Evolutionary conservation across 176 grass and related monocot genomes (phyloP).

Genomic region (Oryza nivara): DNA sequence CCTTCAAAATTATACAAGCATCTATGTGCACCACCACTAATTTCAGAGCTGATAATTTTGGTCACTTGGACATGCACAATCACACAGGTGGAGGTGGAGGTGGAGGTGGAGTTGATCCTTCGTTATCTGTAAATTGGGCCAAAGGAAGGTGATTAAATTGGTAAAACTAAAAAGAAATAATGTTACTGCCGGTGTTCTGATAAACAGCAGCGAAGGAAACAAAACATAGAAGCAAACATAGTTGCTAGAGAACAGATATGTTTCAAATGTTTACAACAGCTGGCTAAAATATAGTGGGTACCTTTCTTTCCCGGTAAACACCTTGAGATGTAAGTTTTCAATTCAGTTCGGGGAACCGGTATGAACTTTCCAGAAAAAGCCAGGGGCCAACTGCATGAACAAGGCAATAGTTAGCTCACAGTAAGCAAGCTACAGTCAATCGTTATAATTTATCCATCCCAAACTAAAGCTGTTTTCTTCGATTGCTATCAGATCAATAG

Average conservation of each 20-base stretch:
- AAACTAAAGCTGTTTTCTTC: conserved; percentile 31
- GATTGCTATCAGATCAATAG: conserved; percentile 15
- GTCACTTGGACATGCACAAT: conserved; percentile 18
- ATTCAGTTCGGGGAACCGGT: conserved; percentile 65
- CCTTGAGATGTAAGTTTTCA: conserved; percentile 43
- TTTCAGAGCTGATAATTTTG: conserved; percentile 29
- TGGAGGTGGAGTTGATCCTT: background rate
- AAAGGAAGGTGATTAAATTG: background rate
- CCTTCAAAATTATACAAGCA: conserved; percentile 25
- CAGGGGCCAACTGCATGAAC: conserved; percentile 75
- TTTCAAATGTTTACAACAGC: conserved; percentile 37
- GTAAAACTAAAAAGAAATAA: background rate
- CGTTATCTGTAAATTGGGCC: background rate
- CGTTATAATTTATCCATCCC: background rate
- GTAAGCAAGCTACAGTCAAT: conserved; percentile 7
- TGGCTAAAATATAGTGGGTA: conserved; percentile 11
- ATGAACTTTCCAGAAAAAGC: conserved; percentile 77
- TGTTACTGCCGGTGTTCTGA: background rate
- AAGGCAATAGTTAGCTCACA: conserved; percentile 33
- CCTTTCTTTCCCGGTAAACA: conserved; percentile 51
- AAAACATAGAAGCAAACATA: background rate
- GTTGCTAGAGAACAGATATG: conserved; percentile 7
- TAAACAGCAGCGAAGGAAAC: background rate
- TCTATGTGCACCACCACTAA: conserved; percentile 35
- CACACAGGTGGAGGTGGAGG: conserved; percentile 22